phyloP scores from a whole-genome alignment of 768 basidiomycete species.

The Suillus subaureus region DNA sequence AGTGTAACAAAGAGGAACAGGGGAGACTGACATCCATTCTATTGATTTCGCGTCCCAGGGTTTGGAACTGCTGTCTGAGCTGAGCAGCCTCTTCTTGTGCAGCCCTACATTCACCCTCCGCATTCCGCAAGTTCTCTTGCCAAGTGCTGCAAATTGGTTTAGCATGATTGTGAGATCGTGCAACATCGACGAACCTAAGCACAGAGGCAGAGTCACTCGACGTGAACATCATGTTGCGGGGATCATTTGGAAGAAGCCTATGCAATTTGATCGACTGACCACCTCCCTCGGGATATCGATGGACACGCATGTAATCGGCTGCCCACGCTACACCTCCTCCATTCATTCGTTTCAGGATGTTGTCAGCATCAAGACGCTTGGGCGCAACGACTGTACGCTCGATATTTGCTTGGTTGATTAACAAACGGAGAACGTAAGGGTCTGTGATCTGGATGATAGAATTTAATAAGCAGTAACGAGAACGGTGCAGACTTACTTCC shows the following conservation, averaged over 20 bases:
- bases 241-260: slow-evolving; percentile 33
- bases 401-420: slow-evolving; percentile 75
- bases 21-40: slow-evolving; percentile 35
- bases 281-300: slow-evolving; percentile 71
- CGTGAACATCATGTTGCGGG: slow-evolving; percentile 52
- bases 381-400: slow-evolving; percentile 71
- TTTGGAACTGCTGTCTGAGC: slow-evolving; percentile 32
- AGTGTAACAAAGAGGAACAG: not conserved
- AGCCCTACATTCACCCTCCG: slow-evolving; percentile 40
- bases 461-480: not conserved
- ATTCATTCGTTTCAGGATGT: slow-evolving; percentile 42
- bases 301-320: slow-evolving; percentile 61
- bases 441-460: slow-evolving; percentile 62
- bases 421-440: slow-evolving; percentile 71
- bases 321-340: slow-evolving; percentile 66
- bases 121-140: slow-evolving; percentile 38
- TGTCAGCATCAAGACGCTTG: slow-evolving; percentile 66
- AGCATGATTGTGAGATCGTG: not conserved
- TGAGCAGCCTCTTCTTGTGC: slow-evolving; percentile 30
- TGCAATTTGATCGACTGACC: slow-evolving; percentile 48
- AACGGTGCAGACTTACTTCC: slow-evolving; percentile 50
- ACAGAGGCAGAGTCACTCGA: slow-evolving; percentile 51
- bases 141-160: slow-evolving; percentile 43
- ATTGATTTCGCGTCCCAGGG: slow-evolving; percentile 32
- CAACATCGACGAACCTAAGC: slow-evolving; percentile 41